These are phyloP conservation scores for Aaosphaeria arxii DNA, from an alignment of 2,329 filamentous ascomycete species.

Conservation along the genomic window DNA sequence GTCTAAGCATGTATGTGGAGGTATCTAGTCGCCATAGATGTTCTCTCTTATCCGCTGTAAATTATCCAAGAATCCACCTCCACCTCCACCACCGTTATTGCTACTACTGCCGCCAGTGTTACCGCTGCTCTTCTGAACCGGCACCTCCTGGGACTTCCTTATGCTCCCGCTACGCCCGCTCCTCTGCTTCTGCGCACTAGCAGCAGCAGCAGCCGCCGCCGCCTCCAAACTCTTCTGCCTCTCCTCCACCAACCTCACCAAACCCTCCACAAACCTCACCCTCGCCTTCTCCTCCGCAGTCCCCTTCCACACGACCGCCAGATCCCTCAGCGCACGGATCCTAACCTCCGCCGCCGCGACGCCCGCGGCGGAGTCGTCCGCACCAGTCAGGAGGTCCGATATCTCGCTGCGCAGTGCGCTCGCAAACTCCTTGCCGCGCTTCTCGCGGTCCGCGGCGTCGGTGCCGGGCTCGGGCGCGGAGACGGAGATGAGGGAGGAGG, in stretches of 20 bases:
- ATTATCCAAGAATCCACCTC: slow-evolving; percentile 38
- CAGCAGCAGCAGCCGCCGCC: slow-evolving; percentile 13
- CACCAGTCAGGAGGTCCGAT: slow-evolving; percentile 58
- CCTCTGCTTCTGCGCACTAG: slow-evolving; percentile 12
- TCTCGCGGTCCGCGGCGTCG: slow-evolving; percentile 69
- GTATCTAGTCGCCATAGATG: too few relatives aligned
- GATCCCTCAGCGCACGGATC: slow-evolving; percentile 72
- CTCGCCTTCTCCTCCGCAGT: slow-evolving; percentile 91
- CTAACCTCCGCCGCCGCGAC: slow-evolving; percentile 70
- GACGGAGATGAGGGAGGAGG: slow-evolving; percentile 84
- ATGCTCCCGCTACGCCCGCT: slow-evolving; percentile 21
- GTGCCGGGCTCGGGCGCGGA: slow-evolving; percentile 75
- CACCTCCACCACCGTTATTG: slow-evolving; percentile 17
- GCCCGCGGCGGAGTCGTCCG: slow-evolving; percentile 54
- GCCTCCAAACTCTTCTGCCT: slow-evolving; percentile 48
- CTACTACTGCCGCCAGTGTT: slow-evolving; percentile 5
- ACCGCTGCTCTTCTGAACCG: slow-evolving; percentile 6
- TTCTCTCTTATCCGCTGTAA: slow-evolving; percentile 34
- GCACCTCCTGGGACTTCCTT: not conserved
- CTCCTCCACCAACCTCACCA: slow-evolving; percentile 83
- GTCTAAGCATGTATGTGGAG: too few relatives aligned
- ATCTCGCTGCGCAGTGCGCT: slow-evolving; percentile 71
- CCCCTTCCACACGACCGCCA: slow-evolving; percentile 87
- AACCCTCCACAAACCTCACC: slow-evolving; percentile 72
- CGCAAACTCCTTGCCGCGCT: slow-evolving; percentile 81